Evolutionary conservation across 164 flowering plant genomes (phyloP).

Genomic region (Macadamia integrifolia): DNA sequence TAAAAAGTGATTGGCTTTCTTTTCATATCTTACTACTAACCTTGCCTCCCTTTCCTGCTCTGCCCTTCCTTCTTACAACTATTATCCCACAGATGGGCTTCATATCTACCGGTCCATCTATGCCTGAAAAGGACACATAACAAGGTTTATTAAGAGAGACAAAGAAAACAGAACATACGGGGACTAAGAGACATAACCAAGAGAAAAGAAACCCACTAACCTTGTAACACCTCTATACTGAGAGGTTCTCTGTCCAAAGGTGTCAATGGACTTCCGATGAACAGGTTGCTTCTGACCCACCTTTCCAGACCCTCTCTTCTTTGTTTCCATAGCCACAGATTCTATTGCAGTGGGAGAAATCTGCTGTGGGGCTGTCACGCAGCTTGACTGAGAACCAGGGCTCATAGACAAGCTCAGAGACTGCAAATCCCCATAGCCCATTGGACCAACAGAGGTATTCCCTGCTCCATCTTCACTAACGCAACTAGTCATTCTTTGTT

Average conservation of each 20-base stretch:
- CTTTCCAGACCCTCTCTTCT: constrained; percentile 55
- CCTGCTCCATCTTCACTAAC: constrained; percentile 30
- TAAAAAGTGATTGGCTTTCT: not conserved
- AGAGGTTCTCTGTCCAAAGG: constrained; percentile 86
- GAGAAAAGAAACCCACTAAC: constrained; percentile 18
- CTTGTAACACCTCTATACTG: constrained; percentile 86
- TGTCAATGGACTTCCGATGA: constrained; percentile 76
- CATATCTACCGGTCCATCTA: constrained; percentile 94
- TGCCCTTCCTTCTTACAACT: constrained; percentile 95
- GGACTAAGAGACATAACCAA: not conserved
- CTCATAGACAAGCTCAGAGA: constrained; percentile 80
- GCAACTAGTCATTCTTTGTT: constrained; percentile 27
- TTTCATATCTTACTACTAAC: constrained; percentile 28
- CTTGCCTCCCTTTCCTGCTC: constrained; percentile 95
- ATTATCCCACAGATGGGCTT: constrained; percentile 93
- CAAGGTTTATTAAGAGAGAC: not conserved
- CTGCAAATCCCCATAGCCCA: constrained; percentile 61
- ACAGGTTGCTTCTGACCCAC: constrained; percentile 53
- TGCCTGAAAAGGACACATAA: constrained; percentile 40
- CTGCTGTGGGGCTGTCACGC: constrained; percentile 46
- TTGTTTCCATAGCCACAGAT: constrained; percentile 36
- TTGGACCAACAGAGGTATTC: constrained; percentile 24
- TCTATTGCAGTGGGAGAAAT: constrained; percentile 35
- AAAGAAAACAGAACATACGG: not conserved
- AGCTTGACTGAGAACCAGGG: constrained; percentile 78